phyloP scores from a whole-genome alignment of 2,329 filamentous ascomycete genomes.

The Fusarium sp. region DNA sequence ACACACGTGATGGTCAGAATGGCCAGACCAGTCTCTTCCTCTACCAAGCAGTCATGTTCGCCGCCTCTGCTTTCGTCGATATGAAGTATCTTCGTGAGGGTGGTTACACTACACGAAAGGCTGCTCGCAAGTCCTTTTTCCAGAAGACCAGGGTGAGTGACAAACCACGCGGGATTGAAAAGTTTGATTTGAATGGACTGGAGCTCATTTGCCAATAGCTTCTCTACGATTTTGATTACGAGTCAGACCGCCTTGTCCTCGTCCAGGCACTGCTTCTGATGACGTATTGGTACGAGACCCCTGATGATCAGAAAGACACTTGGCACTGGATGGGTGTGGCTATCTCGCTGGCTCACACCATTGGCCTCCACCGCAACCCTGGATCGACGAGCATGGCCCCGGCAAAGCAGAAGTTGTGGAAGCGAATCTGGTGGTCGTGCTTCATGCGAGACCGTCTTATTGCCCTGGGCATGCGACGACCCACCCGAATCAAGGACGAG shows the following conservation, averaged over 20 bases:
- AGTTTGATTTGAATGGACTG: not conserved
- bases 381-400: conserved; percentile 78
- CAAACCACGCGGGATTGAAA: conserved; percentile 1
- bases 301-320: conserved; percentile 96
- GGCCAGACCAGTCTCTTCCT: conserved; percentile 84
- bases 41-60: conserved; percentile 96
- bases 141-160: conserved; percentile 81
- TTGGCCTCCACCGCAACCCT: conserved; percentile 90
- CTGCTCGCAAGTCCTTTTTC: conserved; percentile 88
- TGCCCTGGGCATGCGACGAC: conserved; percentile 91
- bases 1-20: conserved; percentile 73
- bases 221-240: conserved; percentile 95
- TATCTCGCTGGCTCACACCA: conserved; percentile 91
- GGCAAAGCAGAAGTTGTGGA: conserved; percentile 85
- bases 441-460: conserved; percentile 95
- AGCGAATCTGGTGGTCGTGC: conserved; percentile 97
- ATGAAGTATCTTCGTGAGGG: conserved; percentile 79
- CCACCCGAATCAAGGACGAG: conserved; percentile 90
- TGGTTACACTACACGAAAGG: conserved; percentile 81
- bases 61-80: conserved; percentile 88
- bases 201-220: conserved; percentile 59
- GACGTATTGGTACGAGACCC: conserved; percentile 98
- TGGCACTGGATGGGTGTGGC: conserved; percentile 99
- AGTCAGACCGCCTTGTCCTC: conserved; percentile 86
- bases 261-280: conserved; percentile 90